A percentile compares a stretch with the other conserved stretches of the same genome.
These are phyloP conservation scores for Echinochloa phyllopogon DNA, from an alignment of 176 grass and related monocot genomes.

Conservation along the genomic window DNA sequence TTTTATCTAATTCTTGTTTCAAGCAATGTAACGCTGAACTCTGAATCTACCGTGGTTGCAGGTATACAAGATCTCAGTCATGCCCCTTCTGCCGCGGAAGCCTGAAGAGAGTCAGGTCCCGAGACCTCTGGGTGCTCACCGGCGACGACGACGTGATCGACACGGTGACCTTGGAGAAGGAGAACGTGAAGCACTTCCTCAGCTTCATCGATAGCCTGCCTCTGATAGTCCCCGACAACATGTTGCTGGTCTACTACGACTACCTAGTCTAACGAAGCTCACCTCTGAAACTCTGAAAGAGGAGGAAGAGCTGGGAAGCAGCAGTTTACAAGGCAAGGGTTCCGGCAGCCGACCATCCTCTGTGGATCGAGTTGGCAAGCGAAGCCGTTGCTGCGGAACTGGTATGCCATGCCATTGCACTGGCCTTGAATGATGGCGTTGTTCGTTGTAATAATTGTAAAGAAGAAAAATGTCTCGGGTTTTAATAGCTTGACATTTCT, in stretches of 20 bases:
- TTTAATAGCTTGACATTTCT: conserved; percentile 37
- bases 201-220: conserved; percentile 80
- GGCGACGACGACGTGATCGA: conserved; percentile 72
- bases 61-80: conserved; percentile 79
- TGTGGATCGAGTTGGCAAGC: conserved; percentile 64
- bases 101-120: conserved; percentile 68
- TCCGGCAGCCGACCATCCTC: conserved; percentile 67
- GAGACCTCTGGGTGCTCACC: conserved; percentile 86
- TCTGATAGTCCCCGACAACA: conserved; percentile 68
- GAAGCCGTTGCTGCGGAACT: conserved; percentile 35
- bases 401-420: conserved; percentile 23
- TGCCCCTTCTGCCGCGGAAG: conserved; percentile 82
- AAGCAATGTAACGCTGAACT: not conserved
- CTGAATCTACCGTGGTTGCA: conserved; percentile 43
- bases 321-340: conserved; percentile 34
- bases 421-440: conserved; percentile 41
- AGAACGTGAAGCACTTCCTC: conserved; percentile 79
- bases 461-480: conserved; percentile 39
- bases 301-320: conserved; percentile 25
- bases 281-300: not conserved
- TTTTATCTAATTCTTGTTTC: not conserved
- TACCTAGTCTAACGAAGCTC: conserved; percentile 61
- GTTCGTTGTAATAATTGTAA: conserved; percentile 63
- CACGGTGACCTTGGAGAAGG: conserved; percentile 62
- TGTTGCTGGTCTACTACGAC: conserved; percentile 77